A percentile compares a stretch with the other conserved stretches of the same genome.
These are phyloP conservation scores for Paraurostyla sp. DNA, from an alignment of 73 alveolate species.

Conservation along the genomic window DNA sequence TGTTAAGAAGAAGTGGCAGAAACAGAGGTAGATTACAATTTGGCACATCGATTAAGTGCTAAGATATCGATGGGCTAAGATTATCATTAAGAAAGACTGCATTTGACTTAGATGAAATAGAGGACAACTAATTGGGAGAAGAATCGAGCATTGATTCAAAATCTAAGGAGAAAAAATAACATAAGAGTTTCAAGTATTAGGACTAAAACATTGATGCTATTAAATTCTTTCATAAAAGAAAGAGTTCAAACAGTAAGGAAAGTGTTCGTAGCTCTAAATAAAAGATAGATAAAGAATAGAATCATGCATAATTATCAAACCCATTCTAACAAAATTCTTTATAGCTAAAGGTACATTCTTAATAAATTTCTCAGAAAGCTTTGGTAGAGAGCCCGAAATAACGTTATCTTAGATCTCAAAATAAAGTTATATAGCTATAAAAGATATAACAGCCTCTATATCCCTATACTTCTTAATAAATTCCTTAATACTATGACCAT, in stretches of 20 bases:
- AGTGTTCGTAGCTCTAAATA: not conserved
- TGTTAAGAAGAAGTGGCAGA: constrained; percentile 5
- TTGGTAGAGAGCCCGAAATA: not conserved
- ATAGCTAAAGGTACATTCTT: not conserved
- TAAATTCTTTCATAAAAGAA: not conserved
- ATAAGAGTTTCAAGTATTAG: too few relatives aligned
- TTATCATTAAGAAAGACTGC: not conserved
- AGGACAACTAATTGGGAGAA: constrained; percentile 10
- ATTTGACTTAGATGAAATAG: constrained; percentile 4
- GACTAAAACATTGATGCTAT: not conserved
- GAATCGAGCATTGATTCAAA: not conserved
- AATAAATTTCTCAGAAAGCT: not conserved
- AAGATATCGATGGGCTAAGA: not conserved
- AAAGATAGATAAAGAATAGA: not conserved
- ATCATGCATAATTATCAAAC: not conserved
- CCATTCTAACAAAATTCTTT: too few relatives aligned
- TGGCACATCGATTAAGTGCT: not conserved
- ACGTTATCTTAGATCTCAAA: not conserved
- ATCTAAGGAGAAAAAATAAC: not conserved
- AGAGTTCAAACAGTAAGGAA: not conserved
- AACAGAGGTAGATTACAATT: not conserved
- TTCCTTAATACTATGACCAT: not conserved
- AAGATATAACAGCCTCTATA: too few relatives aligned
- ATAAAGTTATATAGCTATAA: not conserved
- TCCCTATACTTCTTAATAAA: not conserved